phyloP scores from a whole-genome alignment of 2,329 filamentous ascomycete genomes.

The Microsporum audouinii region DNA sequence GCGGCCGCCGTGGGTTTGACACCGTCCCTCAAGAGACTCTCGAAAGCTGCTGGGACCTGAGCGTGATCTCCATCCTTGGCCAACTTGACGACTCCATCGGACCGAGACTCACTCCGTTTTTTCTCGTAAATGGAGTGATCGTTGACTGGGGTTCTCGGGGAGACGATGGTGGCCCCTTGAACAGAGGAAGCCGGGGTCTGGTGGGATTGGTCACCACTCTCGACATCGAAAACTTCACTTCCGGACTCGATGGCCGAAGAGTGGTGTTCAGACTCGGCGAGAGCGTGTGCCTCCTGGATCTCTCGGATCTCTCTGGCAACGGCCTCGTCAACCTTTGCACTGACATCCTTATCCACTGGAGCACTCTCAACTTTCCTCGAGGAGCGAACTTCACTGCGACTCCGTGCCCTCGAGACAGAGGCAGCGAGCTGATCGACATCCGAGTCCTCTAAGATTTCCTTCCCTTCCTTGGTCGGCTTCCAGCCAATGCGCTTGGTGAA shows the following conservation, averaged over 20 bases:
- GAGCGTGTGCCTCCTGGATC: slow-evolving; percentile 43
- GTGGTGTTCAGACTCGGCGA: slow-evolving; percentile 28
- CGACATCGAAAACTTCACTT: slow-evolving; percentile 7
- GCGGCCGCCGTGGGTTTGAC: slow-evolving; percentile 68
- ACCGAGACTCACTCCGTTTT: slow-evolving; percentile 51
- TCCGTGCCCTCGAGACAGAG: slow-evolving; percentile 34
- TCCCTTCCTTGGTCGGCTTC: slow-evolving; percentile 48
- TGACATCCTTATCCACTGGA: slow-evolving; percentile 36
- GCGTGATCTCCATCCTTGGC: slow-evolving; percentile 61
- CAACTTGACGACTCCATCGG: slow-evolving; percentile 65
- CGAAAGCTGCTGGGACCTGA: slow-evolving; percentile 83
- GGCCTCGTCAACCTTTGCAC: slow-evolving; percentile 76
- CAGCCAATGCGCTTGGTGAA: slow-evolving; percentile 82
- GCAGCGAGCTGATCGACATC: slow-evolving; percentile 13
- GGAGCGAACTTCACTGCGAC: slow-evolving; percentile 50
- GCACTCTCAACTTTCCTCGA: slow-evolving; percentile 44
- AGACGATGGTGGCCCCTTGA: slow-evolving; percentile 29
- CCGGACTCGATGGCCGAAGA: slow-evolving; percentile 22
- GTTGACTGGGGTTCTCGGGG: slow-evolving; percentile 44
- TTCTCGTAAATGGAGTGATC: slow-evolving; percentile 35
- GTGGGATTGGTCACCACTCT: slow-evolving; percentile 16
- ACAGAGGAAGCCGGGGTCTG: slow-evolving; percentile 16
- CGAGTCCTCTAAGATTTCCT: slow-evolving; percentile 18
- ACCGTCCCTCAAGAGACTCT: slow-evolving; percentile 73
- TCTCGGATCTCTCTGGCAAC: slow-evolving; percentile 63